Percentiles rank a stretch among this genome's conserved stretches.
phyloP scores from a whole-genome alignment of 768 basidiomycete species.

The Boletus rubroflammeus region DNA sequence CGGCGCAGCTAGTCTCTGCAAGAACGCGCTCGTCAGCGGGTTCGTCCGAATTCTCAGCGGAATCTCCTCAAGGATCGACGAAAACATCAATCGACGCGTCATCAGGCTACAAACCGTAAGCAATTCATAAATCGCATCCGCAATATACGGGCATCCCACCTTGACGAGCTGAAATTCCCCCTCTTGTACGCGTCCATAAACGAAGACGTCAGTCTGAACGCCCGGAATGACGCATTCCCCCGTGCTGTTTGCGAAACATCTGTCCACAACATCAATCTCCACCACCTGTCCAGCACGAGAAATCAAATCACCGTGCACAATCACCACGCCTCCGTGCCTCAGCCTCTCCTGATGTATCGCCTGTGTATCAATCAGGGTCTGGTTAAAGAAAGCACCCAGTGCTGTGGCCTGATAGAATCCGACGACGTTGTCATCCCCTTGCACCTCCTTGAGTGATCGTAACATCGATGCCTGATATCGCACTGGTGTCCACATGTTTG shows the following conservation, averaged over 20 bases:
- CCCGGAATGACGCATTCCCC: slow-evolving; percentile 86
- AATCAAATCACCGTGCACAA: slow-evolving; percentile 68
- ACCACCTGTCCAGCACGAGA: neutral
- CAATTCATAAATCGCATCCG: neutral
- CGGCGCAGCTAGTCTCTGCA: slow-evolving; percentile 57
- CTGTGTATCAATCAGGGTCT: slow-evolving; percentile 76
- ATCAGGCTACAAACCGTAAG: slow-evolving; percentile 53
- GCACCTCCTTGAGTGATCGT: slow-evolving; percentile 84
- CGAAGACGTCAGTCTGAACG: slow-evolving; percentile 75
- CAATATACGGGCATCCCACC: slow-evolving; percentile 45
- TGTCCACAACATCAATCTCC: slow-evolving; percentile 31
- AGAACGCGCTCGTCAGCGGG: slow-evolving; percentile 73
- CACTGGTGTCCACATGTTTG: slow-evolving; percentile 37
- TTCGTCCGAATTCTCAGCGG: slow-evolving; percentile 84
- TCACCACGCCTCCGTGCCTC: slow-evolving; percentile 79
- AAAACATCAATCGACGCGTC: slow-evolving; percentile 78
- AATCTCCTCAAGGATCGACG: slow-evolving; percentile 81
- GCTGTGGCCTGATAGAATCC: slow-evolving; percentile 93
- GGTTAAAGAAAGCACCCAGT: slow-evolving; percentile 82
- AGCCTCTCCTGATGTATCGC: slow-evolving; percentile 83
- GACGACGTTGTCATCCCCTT: slow-evolving; percentile 86
- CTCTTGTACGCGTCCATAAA: slow-evolving; percentile 83
- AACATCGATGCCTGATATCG: slow-evolving; percentile 85
- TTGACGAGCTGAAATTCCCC: slow-evolving; percentile 78
- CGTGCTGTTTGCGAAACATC: slow-evolving; percentile 75